Evolutionary conservation across 257 asterid species (phyloP), one percentile per base, ranked within the genome.

Genomic region (Solanum peruvianum): DNA sequence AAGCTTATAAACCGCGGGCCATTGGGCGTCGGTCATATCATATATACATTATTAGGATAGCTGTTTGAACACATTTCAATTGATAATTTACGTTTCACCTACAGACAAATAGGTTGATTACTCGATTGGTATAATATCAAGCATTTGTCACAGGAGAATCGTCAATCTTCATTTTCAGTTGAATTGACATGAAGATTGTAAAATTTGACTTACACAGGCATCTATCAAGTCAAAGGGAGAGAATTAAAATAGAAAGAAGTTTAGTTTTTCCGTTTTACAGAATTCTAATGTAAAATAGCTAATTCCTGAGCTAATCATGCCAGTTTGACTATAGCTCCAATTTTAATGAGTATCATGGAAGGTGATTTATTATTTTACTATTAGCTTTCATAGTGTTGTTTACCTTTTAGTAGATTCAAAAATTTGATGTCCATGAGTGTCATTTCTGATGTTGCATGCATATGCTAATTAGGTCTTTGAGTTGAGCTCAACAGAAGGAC

Each of bases 401-500:
- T 16, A 80, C 66, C 67, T 47, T 78, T 78, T 9, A 45, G 41
- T 45, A 25, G 64, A 45, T 78, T 27, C 64, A 9, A 78, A 39
- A 76, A 76, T 78, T 44, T 45, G 25, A 78, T 78, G 64, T 45
- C 41, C 27, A 2, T 78, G 64, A 78, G 20, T 45, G 44, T 47
- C 67, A 29, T 80, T 60, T 80, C 86, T 90, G 81, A 86, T 88
- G 84, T 35, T 60, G 77, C 44, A 15, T 64, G 15, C 84, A 64
- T 80, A 47, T 71, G 49, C 72, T 41, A 81, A 67, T 64, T 86
- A 95, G 99, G 96, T 96, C 70, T 80, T 92, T 82, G 99, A 97
- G 90, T 92, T 97, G 92, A 94, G 99, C 91, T 96, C 98, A 47
- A 88, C 89, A 45, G 95, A 93, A 85, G 99, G 99, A 64, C 99